Evolutionary conservation across 2,329 filamentous ascomycete genomes (phyloP).

Genomic region (Pseudocercospora macadamiae): DNA sequence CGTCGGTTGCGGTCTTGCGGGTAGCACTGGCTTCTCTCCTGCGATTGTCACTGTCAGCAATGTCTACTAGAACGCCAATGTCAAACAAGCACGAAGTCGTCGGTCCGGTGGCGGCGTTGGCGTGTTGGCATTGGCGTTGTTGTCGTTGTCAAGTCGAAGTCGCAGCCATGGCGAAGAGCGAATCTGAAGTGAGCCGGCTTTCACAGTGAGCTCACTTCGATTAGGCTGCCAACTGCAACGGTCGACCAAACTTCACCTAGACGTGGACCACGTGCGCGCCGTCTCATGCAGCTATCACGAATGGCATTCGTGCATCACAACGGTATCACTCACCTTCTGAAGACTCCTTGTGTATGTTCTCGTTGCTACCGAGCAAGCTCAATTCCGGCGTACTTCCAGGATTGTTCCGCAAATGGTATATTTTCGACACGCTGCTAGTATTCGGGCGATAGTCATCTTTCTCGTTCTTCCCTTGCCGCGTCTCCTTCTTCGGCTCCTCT

Average conservation of each 20-base stretch:
- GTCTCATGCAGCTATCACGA: background rate
- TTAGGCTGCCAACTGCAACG: conserved; percentile 1
- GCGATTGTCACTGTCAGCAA: conserved; percentile 19
- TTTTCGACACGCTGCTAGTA: conserved; percentile 37
- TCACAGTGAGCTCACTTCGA: background rate
- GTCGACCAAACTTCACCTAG: conserved; percentile 2
- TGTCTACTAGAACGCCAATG: background rate
- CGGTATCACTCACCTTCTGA: conserved; percentile 33
- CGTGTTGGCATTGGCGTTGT: background rate
- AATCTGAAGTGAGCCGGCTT: background rate
- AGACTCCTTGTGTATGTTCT: conserved; percentile 30
- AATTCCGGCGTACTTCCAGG: conserved; percentile 55
- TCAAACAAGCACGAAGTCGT: background rate
- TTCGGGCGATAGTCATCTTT: conserved; percentile 36
- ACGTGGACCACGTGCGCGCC: too few species aligned
- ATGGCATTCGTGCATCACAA: conserved; percentile 4
- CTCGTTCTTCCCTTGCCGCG: conserved; percentile 31
- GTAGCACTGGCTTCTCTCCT: conserved; percentile 20
- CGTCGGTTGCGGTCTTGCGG: conserved; percentile 31
- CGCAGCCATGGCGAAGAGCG: too few species aligned
- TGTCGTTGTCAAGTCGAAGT: background rate
- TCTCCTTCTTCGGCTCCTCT: conserved; percentile 24
- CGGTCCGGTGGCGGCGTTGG: background rate
- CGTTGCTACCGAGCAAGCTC: conserved; percentile 39
- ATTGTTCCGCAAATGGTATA: conserved; percentile 47